These are phyloP conservation scores for Candida corydali DNA, from an alignment of 805 yeast genomes.

Conservation along the genomic window DNA sequence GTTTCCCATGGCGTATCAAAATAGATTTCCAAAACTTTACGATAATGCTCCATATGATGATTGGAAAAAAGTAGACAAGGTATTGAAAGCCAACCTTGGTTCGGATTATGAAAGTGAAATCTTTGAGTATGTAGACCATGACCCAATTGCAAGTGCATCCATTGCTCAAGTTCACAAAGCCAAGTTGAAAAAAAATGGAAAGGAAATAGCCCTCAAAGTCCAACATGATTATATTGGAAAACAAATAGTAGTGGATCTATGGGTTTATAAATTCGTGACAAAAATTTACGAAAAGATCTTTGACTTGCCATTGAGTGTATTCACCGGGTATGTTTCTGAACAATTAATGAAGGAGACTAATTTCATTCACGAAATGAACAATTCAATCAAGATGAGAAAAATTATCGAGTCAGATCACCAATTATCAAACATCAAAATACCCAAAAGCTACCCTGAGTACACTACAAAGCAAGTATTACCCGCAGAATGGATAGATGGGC, in stretches of 20 bases:
- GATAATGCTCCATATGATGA: conserved; percentile 64
- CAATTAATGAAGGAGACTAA: conserved; percentile 60
- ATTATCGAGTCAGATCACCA: conserved; percentile 41
- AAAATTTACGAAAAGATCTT: conserved; percentile 53
- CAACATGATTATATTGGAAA: conserved; percentile 60
- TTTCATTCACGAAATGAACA: conserved; percentile 52
- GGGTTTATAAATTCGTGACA: conserved; percentile 51
- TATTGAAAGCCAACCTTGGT: conserved; percentile 21
- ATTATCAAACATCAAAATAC: conserved; percentile 50
- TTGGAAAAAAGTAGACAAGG: conserved; percentile 43
- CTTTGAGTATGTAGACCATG: conserved; percentile 46
- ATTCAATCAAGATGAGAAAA: conserved; percentile 40
- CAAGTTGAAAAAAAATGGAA: conserved; percentile 36
- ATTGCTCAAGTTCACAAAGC: conserved; percentile 70
- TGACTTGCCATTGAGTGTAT: conserved; percentile 57
- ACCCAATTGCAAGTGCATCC: conserved; percentile 71
- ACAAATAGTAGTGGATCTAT: conserved; percentile 60
- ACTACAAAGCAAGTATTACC: conserved; percentile 51
- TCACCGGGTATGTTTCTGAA: conserved; percentile 53
- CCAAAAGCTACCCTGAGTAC: conserved; percentile 43
- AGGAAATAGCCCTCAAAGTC: conserved; percentile 59
- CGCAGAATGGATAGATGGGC: conserved; percentile 78
- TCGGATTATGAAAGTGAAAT: conserved; percentile 16
- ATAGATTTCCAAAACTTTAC: conserved; percentile 52
- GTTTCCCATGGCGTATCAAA: conserved; percentile 63